Evolutionary conservation across 371 early-diverging fungal species (phyloP), one percentile per base, ranked within the genome.

Genomic region (Mucor plumbeus): DNA sequence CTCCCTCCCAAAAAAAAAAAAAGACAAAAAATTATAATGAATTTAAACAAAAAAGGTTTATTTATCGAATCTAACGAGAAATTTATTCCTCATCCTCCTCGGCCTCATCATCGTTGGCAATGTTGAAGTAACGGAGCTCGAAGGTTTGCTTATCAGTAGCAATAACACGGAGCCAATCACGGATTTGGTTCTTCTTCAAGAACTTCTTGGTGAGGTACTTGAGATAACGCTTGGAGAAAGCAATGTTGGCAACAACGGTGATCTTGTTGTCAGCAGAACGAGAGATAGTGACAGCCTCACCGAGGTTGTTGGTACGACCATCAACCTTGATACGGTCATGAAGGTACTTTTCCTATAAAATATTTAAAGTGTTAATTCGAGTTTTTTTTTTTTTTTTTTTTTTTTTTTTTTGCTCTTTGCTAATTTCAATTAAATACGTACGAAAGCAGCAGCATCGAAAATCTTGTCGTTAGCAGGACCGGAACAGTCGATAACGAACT

Each of bases 171-270:
- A 99, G 87, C 94, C 95, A 97, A 89, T 99, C 99, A 82, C 96
- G 93, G 85, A 99, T 92, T 83, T 91, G 89, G 92, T 97, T 88
- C 95, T 99, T 97, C 94, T 99, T 99, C 87, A 99, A 89, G 94
- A 95, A 99, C 92, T 96, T 95, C 95, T 99, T 99, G 87, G 98
- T 94, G 67, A 98, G 91, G 91, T 99, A 99, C 93, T 99, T 99
- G 85, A 98, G 83, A 92, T 97, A 97, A 74, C 97, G 94, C 95
- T 99, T 99, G 85, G 97, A 91, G 89, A 97, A 92, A 65, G 87
- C 83, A 73, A 86, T 83, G 79, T 85, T 88, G 80, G 92, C 82
- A 73, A 90, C 88, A 81, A 97, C 88, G 63, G 88, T 87, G 81
- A 93, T 84, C 84, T 90, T 87, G 82, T 86, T 85, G 71, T 90